These are phyloP conservation scores for Phyllosticta paracitricarpa DNA, from an alignment of 2,329 filamentous ascomycete genomes.

Conservation along the genomic window DNA sequence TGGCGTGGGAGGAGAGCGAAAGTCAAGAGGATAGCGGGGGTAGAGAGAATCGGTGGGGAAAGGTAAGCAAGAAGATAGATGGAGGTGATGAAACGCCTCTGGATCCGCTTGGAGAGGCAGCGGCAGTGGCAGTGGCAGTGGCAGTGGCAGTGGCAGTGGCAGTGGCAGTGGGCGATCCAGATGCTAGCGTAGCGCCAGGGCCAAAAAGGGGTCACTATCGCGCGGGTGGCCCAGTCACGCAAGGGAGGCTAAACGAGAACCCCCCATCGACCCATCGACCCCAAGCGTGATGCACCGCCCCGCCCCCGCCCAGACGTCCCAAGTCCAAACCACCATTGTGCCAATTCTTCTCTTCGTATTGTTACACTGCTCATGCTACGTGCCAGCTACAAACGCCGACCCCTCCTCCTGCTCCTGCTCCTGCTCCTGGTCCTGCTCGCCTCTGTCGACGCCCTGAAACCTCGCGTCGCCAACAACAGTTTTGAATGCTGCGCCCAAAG, in stretches of 20 bases:
- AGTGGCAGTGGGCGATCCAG: background rate
- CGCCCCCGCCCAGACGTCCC: background rate
- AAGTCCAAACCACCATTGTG: background rate
- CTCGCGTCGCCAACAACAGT: background rate
- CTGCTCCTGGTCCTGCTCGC: background rate
- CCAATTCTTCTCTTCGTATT: background rate
- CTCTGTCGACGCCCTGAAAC: background rate
- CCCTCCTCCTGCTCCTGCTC: background rate
- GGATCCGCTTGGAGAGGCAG: constrained; percentile 1
- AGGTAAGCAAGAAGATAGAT: constrained; percentile 1
- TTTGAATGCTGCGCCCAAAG: background rate
- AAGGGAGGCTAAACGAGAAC: background rate
- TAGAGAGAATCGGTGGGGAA: background rate
- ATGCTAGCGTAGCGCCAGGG: background rate
- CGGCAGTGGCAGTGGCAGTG: background rate
- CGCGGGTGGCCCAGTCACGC: background rate
- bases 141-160: no score
- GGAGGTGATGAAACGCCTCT: constrained; percentile 8
- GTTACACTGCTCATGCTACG: background rate
- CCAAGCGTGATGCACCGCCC: background rate
- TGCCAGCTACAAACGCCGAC: background rate
- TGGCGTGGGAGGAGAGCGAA: background rate
- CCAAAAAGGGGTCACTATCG: background rate
- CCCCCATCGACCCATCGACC: background rate
- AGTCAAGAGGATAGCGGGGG: background rate